Conservation (phyloP, 257 asterid genomes). For the Fraxinus anomala region DNA sequence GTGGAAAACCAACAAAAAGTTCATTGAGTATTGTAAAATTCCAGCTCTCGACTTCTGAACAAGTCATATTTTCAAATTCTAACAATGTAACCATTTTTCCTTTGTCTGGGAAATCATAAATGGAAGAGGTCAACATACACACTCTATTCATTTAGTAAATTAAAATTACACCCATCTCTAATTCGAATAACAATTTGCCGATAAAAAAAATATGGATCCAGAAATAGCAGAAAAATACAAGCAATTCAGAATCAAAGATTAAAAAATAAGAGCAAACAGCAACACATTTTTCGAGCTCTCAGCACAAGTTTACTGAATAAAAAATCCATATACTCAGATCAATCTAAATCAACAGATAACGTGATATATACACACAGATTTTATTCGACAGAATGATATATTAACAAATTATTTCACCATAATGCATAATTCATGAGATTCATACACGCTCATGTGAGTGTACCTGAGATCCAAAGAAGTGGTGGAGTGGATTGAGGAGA, state of each 20-base stretch:
- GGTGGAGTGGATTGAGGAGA: constrained; percentile 39
- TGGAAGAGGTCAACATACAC: not conserved
- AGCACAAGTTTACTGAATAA: not conserved
- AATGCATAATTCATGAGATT: not conserved
- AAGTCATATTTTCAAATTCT: not conserved
- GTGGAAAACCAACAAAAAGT: constrained; percentile 19
- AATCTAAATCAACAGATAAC: not conserved
- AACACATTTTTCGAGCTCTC: not conserved
- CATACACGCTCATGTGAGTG: constrained; percentile 5
- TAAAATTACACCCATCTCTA: constrained; percentile 8
- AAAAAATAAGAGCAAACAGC: not conserved
- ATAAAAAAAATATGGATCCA: not conserved
- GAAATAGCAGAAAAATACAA: not conserved
- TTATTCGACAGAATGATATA: not conserved
- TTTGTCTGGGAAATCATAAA: constrained; percentile 7
- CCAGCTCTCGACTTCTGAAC: constrained; percentile 8
- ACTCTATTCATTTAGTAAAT: not conserved
- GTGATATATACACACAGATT: not conserved
- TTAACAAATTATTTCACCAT: not conserved
- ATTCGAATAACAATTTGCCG: not conserved
- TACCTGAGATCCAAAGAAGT: constrained; percentile 67
- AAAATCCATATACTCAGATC: not conserved
- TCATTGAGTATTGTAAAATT: constrained; percentile 7
- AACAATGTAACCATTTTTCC: not conserved
- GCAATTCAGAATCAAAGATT: not conserved